Percentiles rank a stretch among this genome's conserved stretches.
These are phyloP conservation scores for Lactarius vividus DNA, from an alignment of 768 basidiomycete species.

Conservation along the genomic window DNA sequence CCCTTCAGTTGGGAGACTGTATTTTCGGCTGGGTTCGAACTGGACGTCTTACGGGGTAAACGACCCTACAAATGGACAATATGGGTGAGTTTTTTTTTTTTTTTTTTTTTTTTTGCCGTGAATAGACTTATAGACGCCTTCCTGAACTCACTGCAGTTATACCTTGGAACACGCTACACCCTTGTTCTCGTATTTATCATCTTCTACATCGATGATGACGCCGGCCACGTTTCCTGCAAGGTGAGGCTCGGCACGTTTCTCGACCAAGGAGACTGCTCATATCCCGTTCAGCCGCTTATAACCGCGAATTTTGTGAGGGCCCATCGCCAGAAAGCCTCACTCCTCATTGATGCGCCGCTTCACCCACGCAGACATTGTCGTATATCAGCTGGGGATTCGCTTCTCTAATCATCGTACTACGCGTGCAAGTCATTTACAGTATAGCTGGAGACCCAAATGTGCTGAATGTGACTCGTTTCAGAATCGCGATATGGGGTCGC, in stretches of 20 bases:
- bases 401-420: conserved; percentile 4
- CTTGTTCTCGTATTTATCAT: neutral
- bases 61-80: conserved; percentile 7
- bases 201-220: neutral
- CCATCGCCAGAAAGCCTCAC: neutral
- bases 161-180: conserved; percentile 2
- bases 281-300: neutral
- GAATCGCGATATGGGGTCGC: conserved; percentile 5
- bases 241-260: neutral
- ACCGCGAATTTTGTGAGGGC: neutral
- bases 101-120: neutral
- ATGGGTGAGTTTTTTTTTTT: neutral
- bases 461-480: neutral
- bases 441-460: too few relatives aligned
- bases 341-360: neutral
- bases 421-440: neutral
- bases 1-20: neutral
- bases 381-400: neutral
- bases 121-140: neutral
- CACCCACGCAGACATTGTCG: neutral
- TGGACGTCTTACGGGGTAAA: conserved; percentile 4
- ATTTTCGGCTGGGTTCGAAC: neutral
- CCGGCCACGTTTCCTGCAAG: neutral
- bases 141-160: neutral
- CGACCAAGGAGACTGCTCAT: too few relatives aligned